Conservation (phyloP, 2,329 filamentous ascomycete genomes). For the Hypoxylon sp. region DNA sequence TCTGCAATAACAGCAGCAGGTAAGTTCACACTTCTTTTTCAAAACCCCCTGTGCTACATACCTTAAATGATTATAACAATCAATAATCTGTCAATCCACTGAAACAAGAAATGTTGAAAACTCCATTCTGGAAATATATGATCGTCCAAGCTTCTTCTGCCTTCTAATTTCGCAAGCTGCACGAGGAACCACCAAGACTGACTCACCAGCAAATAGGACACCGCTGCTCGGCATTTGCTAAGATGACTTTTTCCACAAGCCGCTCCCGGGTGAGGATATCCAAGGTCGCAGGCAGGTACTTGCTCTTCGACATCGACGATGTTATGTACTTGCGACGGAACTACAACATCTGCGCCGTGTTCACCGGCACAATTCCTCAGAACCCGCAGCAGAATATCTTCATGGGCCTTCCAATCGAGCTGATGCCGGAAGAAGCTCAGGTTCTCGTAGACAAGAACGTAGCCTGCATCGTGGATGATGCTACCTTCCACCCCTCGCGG, state of each 20-base stretch:
- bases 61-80: constrained; percentile 70
- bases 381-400: constrained; percentile 96
- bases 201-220: constrained; percentile 32
- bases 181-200: constrained; percentile 27
- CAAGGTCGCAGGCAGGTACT: constrained; percentile 81
- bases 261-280: constrained; percentile 77
- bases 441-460: constrained; percentile 81
- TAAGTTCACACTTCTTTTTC: constrained; percentile 41
- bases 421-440: constrained; percentile 90
- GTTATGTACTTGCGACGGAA: constrained; percentile 81
- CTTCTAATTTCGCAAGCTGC: constrained; percentile 20
- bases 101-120: constrained; percentile 58
- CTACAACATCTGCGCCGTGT: constrained; percentile 86
- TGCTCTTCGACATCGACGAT: constrained; percentile 88
- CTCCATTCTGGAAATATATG: constrained; percentile 61
- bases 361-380: constrained; percentile 90
- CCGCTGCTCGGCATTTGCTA: constrained; percentile 3
- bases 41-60: constrained; percentile 4
- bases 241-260: constrained; percentile 38
- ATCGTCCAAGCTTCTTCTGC: constrained; percentile 47
- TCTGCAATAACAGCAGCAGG: constrained; percentile 38
- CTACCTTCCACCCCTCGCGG: constrained; percentile 73
- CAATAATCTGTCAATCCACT: constrained; percentile 87
- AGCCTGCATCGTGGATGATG: constrained; percentile 85
- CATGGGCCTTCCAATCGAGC: constrained; percentile 85